Base-by-base conservation (phyloP, 1,284 basidiomycete genomes). In the Ceratobasidium sp. region DNA sequence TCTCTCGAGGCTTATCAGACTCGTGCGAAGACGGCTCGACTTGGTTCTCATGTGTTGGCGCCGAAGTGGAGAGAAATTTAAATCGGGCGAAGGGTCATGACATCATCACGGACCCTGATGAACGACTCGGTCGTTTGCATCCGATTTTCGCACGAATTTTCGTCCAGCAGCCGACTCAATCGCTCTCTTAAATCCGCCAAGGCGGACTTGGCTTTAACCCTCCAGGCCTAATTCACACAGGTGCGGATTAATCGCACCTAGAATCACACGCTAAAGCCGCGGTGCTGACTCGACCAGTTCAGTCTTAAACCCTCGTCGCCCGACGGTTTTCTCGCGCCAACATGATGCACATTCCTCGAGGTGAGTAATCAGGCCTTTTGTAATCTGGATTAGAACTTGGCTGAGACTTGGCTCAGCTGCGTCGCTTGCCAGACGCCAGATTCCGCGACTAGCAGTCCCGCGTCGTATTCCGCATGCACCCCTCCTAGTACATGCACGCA, bases 201-300 rank as follows among this genome's bases (percentile, higher is more conserved):
- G n/a, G n/a, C 27, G 31, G 31, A 29, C 38, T 47, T 47, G 45
- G 60, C 31, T 17, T 12, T 64, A 52, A 34, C 22, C n/a, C 20
- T 27, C n/a, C n/a, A n/a, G n/a, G 31, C 2, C 22, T 38, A 31
- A 13, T 32, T 35, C 43, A 64, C 43, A 25, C 47, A 52, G 43
- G 47, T 49, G 34, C 60, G 60, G 60, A 34, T 50, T 47, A 38
- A 50, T 12, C 31, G n/a, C 60, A 47, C 20, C 60, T 47, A 34
- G 31, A 50, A 64, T 64, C 60, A 64, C 47, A 50, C 60, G 60
- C 60, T 47, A 50, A 50, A 64, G 52, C 60, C 60, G 60, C 35
- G 60, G 47, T 52, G 47, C 45, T 64, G 60, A 64, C 60, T 64
- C 60, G 60, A 20, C 40, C 47, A 34, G 25, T 34, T 32, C 31